phyloP scores from a whole-genome alignment of 129 eudicot species.

The Flaveria linearis region DNA sequence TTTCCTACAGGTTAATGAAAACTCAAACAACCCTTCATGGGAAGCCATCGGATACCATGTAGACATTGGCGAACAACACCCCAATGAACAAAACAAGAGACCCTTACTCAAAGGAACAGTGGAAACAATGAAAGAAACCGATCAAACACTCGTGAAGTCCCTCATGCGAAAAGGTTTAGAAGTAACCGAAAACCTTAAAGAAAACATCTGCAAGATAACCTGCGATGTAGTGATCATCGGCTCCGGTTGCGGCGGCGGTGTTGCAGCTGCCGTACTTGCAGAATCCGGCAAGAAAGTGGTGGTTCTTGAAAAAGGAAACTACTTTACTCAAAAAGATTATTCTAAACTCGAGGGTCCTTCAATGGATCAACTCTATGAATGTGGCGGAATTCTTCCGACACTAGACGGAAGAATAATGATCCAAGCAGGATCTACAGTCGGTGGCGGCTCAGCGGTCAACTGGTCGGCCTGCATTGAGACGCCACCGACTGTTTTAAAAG shows the following conservation, averaged over 20 bases:
- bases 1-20: constrained; percentile 52
- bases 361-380: constrained; percentile 56
- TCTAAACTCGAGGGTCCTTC: constrained; percentile 84
- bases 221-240: constrained; percentile 91
- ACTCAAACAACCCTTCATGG: constrained; percentile 64
- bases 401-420: constrained; percentile 65
- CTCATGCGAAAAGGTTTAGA: constrained; percentile 57
- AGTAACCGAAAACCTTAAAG: constrained; percentile 45
- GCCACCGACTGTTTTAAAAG: constrained; percentile 52
- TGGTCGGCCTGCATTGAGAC: constrained; percentile 85
- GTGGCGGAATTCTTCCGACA: constrained; percentile 66
- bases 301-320: constrained; percentile 86
- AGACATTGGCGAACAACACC: constrained; percentile 25
- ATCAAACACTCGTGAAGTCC: constrained; percentile 42
- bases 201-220: constrained; percentile 46
- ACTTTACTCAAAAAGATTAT: constrained; percentile 57
- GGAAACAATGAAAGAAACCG: constrained; percentile 61
- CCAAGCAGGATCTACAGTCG: constrained; percentile 82
- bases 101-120: constrained; percentile 74
- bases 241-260: constrained; percentile 93
- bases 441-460: constrained; percentile 91
- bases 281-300: constrained; percentile 76
- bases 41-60: constrained; percentile 63
- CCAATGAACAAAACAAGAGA: constrained; percentile 27
- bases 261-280: constrained; percentile 80